Evolutionary conservation across 2,329 filamentous ascomycete genomes (phyloP).

Genomic region (Hypocrella siamensis): DNA sequence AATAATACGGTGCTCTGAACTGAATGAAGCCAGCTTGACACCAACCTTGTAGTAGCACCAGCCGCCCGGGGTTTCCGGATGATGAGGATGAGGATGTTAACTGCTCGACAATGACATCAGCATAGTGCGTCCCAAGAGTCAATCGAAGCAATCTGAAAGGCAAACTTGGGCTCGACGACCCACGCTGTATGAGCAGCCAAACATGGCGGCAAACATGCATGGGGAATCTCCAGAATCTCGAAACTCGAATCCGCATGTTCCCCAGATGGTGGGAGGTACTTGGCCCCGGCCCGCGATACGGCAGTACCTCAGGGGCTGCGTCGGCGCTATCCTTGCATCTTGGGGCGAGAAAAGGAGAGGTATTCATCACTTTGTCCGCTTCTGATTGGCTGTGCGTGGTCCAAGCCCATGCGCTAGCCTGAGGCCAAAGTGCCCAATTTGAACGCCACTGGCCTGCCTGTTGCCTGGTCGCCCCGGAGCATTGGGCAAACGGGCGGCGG

Average conservation of each 20-base stretch:
- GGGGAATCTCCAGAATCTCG: no score
- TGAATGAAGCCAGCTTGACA: no score
- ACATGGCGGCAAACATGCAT: no score
- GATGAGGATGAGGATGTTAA: no score
- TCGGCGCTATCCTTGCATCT: constrained; percentile 16
- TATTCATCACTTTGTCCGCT: constrained; percentile 13
- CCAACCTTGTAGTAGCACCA: no score
- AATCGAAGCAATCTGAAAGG: no score
- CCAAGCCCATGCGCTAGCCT: constrained; percentile 20
- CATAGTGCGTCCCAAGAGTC: no score
- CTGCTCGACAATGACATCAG: no score
- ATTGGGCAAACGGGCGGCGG: constrained; percentile 18
- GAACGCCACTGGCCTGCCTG: constrained; percentile 28
- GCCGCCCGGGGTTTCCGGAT: no score
- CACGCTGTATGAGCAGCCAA: no score
- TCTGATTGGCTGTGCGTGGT: constrained; percentile 21
- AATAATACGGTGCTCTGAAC: no score
- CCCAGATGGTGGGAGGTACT: constrained; percentile 4
- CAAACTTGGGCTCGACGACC: no score
- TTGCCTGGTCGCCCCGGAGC: constrained; percentile 29
- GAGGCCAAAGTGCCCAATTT: constrained; percentile 21
- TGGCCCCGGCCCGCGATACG: constrained; percentile 13
- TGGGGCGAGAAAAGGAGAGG: constrained; percentile 20
- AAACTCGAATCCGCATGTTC: background rate
- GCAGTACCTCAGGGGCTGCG: constrained; percentile 23